Evolutionary conservation across 345 rosid species (phyloP).

Genomic region (Boechera retrofracta): DNA sequence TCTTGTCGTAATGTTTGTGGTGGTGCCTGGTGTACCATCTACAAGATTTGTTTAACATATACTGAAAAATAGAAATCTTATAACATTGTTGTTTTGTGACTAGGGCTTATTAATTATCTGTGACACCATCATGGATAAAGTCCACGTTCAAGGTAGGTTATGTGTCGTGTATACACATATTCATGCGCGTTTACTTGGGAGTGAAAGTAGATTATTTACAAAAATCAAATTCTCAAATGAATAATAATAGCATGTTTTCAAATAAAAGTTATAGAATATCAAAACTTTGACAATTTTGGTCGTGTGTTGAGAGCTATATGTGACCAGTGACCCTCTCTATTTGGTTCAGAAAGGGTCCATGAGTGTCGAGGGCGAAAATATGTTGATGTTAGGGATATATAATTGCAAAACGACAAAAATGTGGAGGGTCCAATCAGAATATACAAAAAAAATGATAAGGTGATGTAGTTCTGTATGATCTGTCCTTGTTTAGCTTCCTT

Average conservation of each 20-base stretch:
- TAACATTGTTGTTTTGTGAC: conserved; percentile 6
- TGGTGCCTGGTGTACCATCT: neutral
- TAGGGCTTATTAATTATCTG: neutral
- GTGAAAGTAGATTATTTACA: conserved; percentile 8
- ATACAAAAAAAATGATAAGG: conserved; percentile 17
- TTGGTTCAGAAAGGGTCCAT: conserved; percentile 37
- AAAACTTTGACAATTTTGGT: conserved; percentile 15
- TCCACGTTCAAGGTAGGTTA: conserved; percentile 26
- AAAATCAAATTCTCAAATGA: neutral
- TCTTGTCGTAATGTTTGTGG: neutral
- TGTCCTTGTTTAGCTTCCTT: conserved; percentile 17
- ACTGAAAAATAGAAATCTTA: neutral
- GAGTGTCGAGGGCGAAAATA: conserved; percentile 21
- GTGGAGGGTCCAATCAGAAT: conserved; percentile 8
- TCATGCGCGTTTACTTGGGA: conserved; percentile 16
- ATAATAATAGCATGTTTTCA: neutral
- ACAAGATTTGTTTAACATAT: neutral
- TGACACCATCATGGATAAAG: conserved; percentile 28
- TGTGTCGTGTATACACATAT: conserved; percentile 17
- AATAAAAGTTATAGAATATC: neutral
- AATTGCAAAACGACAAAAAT: conserved; percentile 31
- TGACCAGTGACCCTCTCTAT: conserved; percentile 17
- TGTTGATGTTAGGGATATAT: conserved; percentile 31
- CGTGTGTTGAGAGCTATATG: conserved; percentile 32
- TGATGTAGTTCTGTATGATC: neutral